phyloP scores from a whole-genome alignment of 495 filamentous ascomycete genomes.

The Penicillium taxi region DNA sequence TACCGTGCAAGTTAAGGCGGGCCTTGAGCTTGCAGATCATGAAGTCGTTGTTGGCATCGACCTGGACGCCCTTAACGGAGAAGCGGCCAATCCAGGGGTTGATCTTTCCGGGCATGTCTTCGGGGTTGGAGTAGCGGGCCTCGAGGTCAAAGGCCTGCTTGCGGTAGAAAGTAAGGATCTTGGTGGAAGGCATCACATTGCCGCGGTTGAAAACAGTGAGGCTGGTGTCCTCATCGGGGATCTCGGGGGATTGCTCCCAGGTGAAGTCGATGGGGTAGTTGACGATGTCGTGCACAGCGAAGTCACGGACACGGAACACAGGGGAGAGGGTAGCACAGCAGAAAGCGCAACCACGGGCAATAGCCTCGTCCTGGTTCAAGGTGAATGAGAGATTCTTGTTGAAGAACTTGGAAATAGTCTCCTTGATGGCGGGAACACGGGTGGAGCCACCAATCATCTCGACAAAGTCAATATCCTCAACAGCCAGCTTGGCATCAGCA shows the following conservation, averaged over 20 bases:
- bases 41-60: conserved; percentile 80
- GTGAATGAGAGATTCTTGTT: conserved; percentile 90
- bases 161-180: conserved; percentile 99
- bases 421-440: conserved; percentile 90
- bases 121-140: conserved; percentile 83
- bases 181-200: conserved; percentile 96
- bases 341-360: conserved; percentile 94
- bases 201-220: conserved; percentile 96
- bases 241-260: conserved; percentile 98
- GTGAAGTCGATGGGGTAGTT: conserved; percentile 98
- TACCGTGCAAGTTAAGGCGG: conserved; percentile 89
- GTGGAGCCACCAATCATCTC: conserved; percentile 94
- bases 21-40: conserved; percentile 99
- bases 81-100: conserved; percentile 95
- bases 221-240: conserved; percentile 97
- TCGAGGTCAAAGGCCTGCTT: conserved; percentile 97
- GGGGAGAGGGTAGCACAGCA: conserved; percentile 97
- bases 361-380: conserved; percentile 95
- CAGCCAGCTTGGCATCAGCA: conserved; percentile 77
- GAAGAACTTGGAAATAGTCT: conserved; percentile 83
- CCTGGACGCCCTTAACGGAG: conserved; percentile 83
- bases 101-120: conserved; percentile 81
- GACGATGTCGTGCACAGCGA: conserved; percentile 93
- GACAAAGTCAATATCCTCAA: conserved; percentile 87
- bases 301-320: conserved; percentile 97